A percentile compares a stretch with the other conserved stretches of the same genome.
Evolutionary conservation across 1,284 basidiomycete species (phyloP).

Genomic region (Apiotrichum veenhuisii): DNA sequence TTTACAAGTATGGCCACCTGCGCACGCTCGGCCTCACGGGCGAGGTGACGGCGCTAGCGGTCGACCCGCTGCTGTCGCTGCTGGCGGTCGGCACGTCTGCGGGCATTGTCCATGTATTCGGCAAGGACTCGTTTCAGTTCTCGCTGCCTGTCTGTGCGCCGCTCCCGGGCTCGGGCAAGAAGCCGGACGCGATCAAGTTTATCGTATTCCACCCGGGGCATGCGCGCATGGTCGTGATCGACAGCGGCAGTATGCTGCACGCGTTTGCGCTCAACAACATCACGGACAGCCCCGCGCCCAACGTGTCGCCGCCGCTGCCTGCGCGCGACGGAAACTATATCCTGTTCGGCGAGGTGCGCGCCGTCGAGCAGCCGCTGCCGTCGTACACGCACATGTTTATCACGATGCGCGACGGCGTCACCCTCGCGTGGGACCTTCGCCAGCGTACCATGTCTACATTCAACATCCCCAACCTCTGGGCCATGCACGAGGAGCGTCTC

Average conservation of each 20-base stretch:
- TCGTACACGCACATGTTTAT: conserved; percentile 45
- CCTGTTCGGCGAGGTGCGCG: conserved; percentile 32
- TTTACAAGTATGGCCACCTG: conserved; percentile 48
- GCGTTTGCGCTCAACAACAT: conserved; percentile 35
- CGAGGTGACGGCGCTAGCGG: conserved; percentile 61
- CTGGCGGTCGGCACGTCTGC: conserved; percentile 62
- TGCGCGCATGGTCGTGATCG: conserved; percentile 42
- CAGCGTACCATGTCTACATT: conserved; percentile 63
- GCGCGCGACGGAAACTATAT: conserved; percentile 31
- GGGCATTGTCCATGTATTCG: conserved; percentile 46
- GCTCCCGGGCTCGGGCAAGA: conserved; percentile 2
- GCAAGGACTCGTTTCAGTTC: conserved; percentile 43
- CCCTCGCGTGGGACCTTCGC: conserved; percentile 63
- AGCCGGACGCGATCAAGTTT: conserved; percentile 36
- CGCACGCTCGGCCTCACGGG: conserved; percentile 47
- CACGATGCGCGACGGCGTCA: conserved; percentile 46
- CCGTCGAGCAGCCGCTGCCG: conserved; percentile 40
- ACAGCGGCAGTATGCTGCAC: conserved; percentile 40
- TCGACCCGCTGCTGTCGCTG: conserved; percentile 68
- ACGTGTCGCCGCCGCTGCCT: conserved; percentile 35
- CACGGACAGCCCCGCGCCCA: conserved; percentile 32
- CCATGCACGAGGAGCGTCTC: conserved; percentile 65
- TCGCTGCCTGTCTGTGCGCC: conserved; percentile 28
- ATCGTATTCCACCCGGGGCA: conserved; percentile 47
- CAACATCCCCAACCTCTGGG: conserved; percentile 69